Base-by-base conservation (phyloP, 768 basidiomycete species). In the Lentinula detonsa region DNA sequence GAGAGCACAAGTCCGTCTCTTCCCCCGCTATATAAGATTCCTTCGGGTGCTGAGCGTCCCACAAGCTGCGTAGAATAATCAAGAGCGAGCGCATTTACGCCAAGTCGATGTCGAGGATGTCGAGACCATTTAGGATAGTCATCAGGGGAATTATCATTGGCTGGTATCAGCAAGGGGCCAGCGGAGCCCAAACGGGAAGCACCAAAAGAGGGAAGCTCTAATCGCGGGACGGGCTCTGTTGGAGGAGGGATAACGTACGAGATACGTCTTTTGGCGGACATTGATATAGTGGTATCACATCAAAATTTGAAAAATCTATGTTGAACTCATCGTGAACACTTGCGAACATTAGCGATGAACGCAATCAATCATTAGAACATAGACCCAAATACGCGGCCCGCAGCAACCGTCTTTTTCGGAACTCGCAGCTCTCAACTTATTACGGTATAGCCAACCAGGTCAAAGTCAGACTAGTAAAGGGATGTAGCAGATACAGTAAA, bases 231-330 rank as follows among this genome's bases (percentile, higher is more conserved):
- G 3, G 80, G 76, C 11, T 83, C 81, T 0, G 76, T 64, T 10
- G 95, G 87, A 1, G 89, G 78, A 3, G 93, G 91, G 40, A 97
- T 84, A 59, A 95, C 86, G 71, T 95, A 97, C 58, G 94, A 95
- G 33, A 97, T 85, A 68, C 94, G 81, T 64, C 86, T 81, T 69
- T 81, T 78, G 61, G 81, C 69, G 33, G 57, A 46, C 57, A 59
- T 59, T 10, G 42, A 42, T 57, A 34, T 18, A 48, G 46, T 23
- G 46, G 46, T 48, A 48, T 54, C 35, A 54, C 53, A 54, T 54
- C 53, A 54, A 52, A 52, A 52, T 8, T 23, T 52, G 9, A 16
- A 33, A 54, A 52, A 52, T 52, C 37, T 54, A 54, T 40, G 53
- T 40, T 54, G 53, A n/a, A 21, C 53, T 54, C 53, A 54, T 39